These are phyloP conservation scores for Entomortierella lignicola DNA, from an alignment of 192 early-diverging fungal species.

Conservation along the genomic window DNA sequence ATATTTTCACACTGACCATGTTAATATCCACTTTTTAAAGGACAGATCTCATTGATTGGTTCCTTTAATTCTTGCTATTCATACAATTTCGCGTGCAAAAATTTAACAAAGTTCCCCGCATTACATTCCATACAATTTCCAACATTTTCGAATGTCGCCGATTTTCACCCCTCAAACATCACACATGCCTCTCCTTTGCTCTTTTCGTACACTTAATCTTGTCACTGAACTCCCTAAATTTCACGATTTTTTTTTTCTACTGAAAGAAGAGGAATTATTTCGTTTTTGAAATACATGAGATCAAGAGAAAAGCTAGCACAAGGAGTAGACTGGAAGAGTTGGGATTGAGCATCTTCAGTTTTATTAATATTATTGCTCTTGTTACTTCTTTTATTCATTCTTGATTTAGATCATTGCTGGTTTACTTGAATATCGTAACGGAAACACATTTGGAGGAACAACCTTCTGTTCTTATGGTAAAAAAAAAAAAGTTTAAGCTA, in stretches of 20 bases:
- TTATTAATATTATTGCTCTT: not conserved
- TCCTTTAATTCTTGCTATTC: not conserved
- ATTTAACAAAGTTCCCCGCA: constrained; percentile 34
- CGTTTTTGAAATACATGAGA: no score
- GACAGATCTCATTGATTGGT: not conserved
- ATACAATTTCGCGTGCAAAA: not conserved
- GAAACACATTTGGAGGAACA: constrained; percentile 47
- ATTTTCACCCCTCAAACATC: not conserved
- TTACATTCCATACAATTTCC: not conserved
- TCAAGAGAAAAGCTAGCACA: no score
- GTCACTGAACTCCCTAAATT: no score
- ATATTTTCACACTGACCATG: no score
- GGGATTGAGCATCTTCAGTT: no score
- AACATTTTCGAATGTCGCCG: not conserved
- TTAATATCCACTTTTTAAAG: not conserved
- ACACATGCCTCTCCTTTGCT: no score
- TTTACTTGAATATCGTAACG: constrained; percentile 38
- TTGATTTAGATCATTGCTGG: constrained; percentile 35
- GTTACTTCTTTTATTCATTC: not conserved
- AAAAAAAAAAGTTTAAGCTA: no score
- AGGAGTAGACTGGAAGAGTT: no score
- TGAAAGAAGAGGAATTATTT: no score
- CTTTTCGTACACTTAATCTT: no score
- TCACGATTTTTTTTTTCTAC: no score
- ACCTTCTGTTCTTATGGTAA: constrained; percentile 46